Conservation (phyloP, 768 basidiomycete species). For the Rhodotorula graminis region DNA sequence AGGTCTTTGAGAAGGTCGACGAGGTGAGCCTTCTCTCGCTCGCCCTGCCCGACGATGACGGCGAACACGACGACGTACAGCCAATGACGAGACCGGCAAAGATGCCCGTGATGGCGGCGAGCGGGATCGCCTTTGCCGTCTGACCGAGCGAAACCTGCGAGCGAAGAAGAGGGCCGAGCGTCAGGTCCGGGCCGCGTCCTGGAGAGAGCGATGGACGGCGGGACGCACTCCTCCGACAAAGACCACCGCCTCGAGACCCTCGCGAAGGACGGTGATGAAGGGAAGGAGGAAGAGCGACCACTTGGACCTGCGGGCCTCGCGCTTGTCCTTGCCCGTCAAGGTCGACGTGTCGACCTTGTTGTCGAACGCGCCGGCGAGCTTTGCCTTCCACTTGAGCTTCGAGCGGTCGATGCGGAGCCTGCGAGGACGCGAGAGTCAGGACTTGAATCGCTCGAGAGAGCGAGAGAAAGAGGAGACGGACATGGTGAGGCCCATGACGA, state of each 20-base stretch:
- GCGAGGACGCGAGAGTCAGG: background rate
- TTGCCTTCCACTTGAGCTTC: conserved; percentile 88
- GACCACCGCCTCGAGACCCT: conserved; percentile 88
- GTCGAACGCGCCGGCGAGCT: conserved; percentile 71
- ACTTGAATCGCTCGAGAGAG: background rate
- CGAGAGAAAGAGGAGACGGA: background rate
- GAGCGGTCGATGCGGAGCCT: conserved; percentile 86
- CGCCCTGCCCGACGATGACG: background rate
- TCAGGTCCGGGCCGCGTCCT: background rate
- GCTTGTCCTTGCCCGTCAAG: conserved; percentile 35
- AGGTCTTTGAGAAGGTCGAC: conserved; percentile 47
- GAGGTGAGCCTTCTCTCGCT: background rate
- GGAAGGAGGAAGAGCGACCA: conserved; percentile 89
- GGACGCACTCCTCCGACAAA: conserved; percentile 75
- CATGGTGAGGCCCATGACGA: conserved; percentile 82
- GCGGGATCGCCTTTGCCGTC: conserved; percentile 67
- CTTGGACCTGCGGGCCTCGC: conserved; percentile 48
- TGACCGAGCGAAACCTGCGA: conserved; percentile 66
- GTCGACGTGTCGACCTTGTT: conserved; percentile 38
- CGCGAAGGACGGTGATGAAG: conserved; percentile 83
- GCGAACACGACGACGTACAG: conserved; percentile 34
- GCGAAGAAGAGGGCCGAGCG: background rate
- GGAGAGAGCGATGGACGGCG: too few relatives aligned
- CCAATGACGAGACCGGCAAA: conserved; percentile 70
- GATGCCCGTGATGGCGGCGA: conserved; percentile 81